Evolutionary conservation across 1,139 yeast species (phyloP).

Genomic region (Geotrichum phurueaensis): DNA sequence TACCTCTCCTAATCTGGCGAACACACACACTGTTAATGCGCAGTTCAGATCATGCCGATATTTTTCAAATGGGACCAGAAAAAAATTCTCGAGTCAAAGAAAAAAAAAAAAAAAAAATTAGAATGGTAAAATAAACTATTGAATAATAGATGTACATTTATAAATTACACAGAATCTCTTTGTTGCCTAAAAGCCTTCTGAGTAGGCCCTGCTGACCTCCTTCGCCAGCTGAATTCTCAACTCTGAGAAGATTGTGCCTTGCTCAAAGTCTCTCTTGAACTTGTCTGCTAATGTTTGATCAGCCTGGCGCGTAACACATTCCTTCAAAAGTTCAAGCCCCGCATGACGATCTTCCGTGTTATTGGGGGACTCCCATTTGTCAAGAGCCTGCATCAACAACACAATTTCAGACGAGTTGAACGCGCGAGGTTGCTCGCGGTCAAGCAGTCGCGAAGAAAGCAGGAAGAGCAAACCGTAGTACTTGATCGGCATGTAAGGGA

Average conservation of each 20-base stretch:
- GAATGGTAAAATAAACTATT: background rate
- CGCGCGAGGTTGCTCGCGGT: conserved; percentile 21
- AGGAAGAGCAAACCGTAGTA: conserved; percentile 40
- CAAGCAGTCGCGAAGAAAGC: conserved; percentile 29
- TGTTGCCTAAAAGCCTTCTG: conserved; percentile 21
- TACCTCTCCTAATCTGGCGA: background rate
- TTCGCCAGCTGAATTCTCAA: conserved; percentile 23
- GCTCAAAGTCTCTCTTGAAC: background rate
- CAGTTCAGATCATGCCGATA: background rate
- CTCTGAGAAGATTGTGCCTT: conserved; percentile 13
- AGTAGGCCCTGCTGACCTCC: conserved; percentile 25
- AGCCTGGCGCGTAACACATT: conserved; percentile 6
- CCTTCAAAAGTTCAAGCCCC: conserved; percentile 8
- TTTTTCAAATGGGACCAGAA: background rate
- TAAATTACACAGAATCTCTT: background rate
- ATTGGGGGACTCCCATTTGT: conserved; percentile 40
- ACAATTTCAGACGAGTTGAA: conserved; percentile 39
- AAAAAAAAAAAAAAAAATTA: background rate
- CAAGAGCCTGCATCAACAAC: conserved; percentile 45
- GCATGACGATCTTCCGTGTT: conserved; percentile 1
- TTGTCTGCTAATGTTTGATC: conserved; percentile 2
- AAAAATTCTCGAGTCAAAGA: background rate
- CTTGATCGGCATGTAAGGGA: conserved; percentile 58
- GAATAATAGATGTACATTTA: background rate
- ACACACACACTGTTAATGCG: background rate